phyloP scores from a whole-genome alignment of 768 basidiomycete genomes.

The Clavulina sp. region DNA sequence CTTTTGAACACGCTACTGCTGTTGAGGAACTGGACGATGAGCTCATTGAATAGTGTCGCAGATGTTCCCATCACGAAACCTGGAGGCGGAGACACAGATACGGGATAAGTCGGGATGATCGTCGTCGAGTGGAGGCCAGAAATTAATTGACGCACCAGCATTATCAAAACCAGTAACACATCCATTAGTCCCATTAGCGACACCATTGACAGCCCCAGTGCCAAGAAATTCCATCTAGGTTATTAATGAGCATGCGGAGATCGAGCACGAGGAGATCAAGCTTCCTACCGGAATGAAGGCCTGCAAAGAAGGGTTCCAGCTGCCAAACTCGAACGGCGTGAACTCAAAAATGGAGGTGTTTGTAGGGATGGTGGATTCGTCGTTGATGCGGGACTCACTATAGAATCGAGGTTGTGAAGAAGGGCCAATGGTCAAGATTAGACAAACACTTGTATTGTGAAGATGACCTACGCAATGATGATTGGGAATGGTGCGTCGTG shows the following conservation, averaged over 20 bases:
- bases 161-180: slow-evolving; percentile 22
- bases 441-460: too few species aligned
- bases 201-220: slow-evolving; percentile 18
- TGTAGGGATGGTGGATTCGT: too few species aligned
- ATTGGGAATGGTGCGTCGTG: slow-evolving; percentile 14
- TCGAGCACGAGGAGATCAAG: neutral
- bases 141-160: slow-evolving; percentile 1
- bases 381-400: too few species aligned
- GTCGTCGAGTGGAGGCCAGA: too few species aligned
- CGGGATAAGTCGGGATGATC: neutral
- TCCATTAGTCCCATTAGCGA: slow-evolving; percentile 13
- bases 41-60: neutral
- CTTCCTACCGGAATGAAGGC: neutral
- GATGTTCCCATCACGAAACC: slow-evolving; percentile 21
- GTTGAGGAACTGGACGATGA: neutral
- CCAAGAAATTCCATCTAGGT: slow-evolving; percentile 23
- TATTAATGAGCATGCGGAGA: slow-evolving; percentile 1
- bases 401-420: too few species aligned
- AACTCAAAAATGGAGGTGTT: neutral
- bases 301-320: slow-evolving; percentile 14
- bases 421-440: too few species aligned
- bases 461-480: slow-evolving; percentile 10
- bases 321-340: slow-evolving; percentile 11
- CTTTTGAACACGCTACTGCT: neutral
- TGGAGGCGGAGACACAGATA: neutral